These are phyloP conservation scores for Phascolomyces articulosus DNA, from an alignment of 371 early-diverging fungal genomes.

Conservation along the genomic window DNA sequence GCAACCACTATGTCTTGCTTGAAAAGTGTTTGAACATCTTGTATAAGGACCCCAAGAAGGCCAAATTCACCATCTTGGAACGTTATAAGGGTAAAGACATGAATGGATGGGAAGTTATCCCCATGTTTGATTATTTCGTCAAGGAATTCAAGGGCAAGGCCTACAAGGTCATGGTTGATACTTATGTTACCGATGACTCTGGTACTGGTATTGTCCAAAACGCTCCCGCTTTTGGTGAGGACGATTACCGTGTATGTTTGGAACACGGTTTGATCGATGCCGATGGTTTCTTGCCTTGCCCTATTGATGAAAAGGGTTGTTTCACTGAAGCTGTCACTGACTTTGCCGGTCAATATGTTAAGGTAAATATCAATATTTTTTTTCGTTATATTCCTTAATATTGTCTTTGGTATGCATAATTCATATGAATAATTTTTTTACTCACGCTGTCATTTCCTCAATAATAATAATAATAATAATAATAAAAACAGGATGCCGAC, in stretches of 20 bases:
- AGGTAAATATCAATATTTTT: slow-evolving; percentile 43
- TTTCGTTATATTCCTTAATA: no score
- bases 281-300: slow-evolving; percentile 93
- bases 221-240: slow-evolving; percentile 99
- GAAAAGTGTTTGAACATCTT: slow-evolving; percentile 84
- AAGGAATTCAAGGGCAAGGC: slow-evolving; percentile 73
- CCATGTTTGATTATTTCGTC: slow-evolving; percentile 91
- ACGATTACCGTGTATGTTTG: slow-evolving; percentile 98
- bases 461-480: no score
- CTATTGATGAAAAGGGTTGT: slow-evolving; percentile 93
- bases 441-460: neutral
- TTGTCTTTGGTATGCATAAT: no score
- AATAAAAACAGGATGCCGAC: slow-evolving; percentile 80
- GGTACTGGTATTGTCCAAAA: slow-evolving; percentile 99
- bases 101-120: slow-evolving; percentile 91
- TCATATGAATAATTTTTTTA: no score
- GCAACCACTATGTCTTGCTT: slow-evolving; percentile 83
- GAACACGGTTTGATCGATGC: slow-evolving; percentile 81
- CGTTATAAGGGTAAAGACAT: slow-evolving; percentile 86
- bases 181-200: slow-evolving; percentile 94
- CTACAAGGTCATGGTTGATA: slow-evolving; percentile 90
- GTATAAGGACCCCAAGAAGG: slow-evolving; percentile 96
- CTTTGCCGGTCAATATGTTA: slow-evolving; percentile 92
- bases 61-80: slow-evolving; percentile 86
- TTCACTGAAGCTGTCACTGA: slow-evolving; percentile 89